A percentile compares a stretch with the other conserved stretches of the same genome.
phyloP scores from a whole-genome alignment of 2,329 filamentous ascomycete genomes.

The Penicillium sclerotigenum region DNA sequence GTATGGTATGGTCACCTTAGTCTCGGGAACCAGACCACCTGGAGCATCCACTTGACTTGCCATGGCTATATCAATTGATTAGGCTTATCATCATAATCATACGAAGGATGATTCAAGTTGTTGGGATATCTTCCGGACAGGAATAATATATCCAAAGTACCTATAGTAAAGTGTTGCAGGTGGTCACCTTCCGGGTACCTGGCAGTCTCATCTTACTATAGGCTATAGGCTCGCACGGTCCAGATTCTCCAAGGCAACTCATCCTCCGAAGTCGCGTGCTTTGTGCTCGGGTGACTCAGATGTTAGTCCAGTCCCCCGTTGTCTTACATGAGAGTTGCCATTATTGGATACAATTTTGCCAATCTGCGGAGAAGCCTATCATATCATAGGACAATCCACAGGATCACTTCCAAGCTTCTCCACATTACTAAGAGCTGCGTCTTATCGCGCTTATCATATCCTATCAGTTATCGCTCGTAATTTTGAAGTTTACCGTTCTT shows the following conservation, averaged over 20 bases:
- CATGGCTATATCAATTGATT: neutral
- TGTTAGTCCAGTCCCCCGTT: neutral
- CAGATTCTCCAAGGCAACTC: conserved; percentile 18
- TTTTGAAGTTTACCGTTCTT: neutral
- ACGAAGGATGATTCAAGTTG: neutral
- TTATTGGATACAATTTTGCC: conserved; percentile 2
- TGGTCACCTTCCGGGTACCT: conserved; percentile 16
- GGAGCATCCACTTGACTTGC: neutral
- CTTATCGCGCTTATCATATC: conserved; percentile 19
- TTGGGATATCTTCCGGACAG: neutral
- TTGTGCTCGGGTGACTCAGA: conserved; percentile 16
- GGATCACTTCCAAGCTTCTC: conserved; percentile 5
- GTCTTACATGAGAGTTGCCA: neutral
- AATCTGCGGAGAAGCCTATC: conserved; percentile 9
- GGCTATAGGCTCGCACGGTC: conserved; percentile 6
- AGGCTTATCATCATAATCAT: neutral
- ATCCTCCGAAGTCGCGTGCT: conserved; percentile 25
- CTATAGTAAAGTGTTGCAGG: neutral
- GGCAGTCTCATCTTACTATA: conserved; percentile 8
- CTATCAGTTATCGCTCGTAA: conserved; percentile 8
- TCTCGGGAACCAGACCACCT: neutral
- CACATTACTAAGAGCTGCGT: conserved; percentile 14
- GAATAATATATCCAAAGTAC: neutral
- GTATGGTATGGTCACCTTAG: conserved; percentile 14
- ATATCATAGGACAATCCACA: conserved; percentile 11